Base-by-base conservation (phyloP, 2,329 filamentous ascomycete species). In the Pseudogymnoascus sp. region DNA sequence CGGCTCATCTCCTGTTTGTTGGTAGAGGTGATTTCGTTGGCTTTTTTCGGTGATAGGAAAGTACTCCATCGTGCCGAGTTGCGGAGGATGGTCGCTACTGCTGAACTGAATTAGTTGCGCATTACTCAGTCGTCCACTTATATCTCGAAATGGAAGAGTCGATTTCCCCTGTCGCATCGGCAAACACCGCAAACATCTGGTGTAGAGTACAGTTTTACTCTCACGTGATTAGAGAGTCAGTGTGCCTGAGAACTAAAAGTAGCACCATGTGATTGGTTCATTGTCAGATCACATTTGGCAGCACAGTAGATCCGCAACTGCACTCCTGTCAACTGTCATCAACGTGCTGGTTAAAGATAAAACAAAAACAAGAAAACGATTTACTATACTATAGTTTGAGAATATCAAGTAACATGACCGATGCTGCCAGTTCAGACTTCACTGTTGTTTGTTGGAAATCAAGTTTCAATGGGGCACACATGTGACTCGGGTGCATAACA, bases 401-500 rank as follows among this genome's bases (percentile, higher is more conserved):
- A 9, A 40, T 40, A 40, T 2, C 37, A 15, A 47, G 41, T 47
- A 47, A 47, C 41, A 47, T 47, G 11, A 11, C 41, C 41, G 41
- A 47, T 47, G 41, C 41, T 17, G 37, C 37, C 40, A 44, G 44
- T 29, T 50, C 44, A 26, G 44, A 50, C 13, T 50, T 50, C 26
- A 50, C 4, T 24, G 40, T 44, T 44, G 26, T 10, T 24, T 24
- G 44, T 15, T 50, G 17, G 10, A 11, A n/a, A 8, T 29, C n/a
- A 54, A 9, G 26, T 17, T 54, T 54, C 26, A 33, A 54, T 54
- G 44, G 44, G 44, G 44, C 26, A 33, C n/a, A 33, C 44, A 54
- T 54, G 44, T 54, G 44, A 54, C 44, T 54, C 44, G 44, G 44
- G 44, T 54, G 44, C n/a, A 54, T 54, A 33, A 54, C n/a, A 31